Percentiles rank a stretch among this genome's conserved stretches.
These are phyloP conservation scores for Penicillium sp. DNA, from an alignment of 2,329 filamentous ascomycete genomes.

Conservation along the genomic window DNA sequence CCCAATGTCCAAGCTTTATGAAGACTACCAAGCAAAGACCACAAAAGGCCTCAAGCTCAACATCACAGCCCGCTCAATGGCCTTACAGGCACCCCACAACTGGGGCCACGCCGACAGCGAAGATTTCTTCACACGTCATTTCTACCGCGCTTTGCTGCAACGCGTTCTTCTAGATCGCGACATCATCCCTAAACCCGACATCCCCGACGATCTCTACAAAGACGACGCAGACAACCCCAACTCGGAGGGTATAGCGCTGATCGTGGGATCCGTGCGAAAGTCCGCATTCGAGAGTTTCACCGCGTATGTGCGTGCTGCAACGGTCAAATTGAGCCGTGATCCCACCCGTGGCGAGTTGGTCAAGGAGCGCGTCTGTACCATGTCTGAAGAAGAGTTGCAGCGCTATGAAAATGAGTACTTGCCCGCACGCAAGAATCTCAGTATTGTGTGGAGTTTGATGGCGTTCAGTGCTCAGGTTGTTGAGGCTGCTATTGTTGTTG, in stretches of 20 bases:
- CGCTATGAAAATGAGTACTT: slow-evolving; percentile 65
- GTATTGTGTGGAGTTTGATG: slow-evolving; percentile 91
- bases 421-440: slow-evolving; percentile 73
- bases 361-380: slow-evolving; percentile 59
- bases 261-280: slow-evolving; percentile 82
- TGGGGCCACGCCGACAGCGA: slow-evolving; percentile 82
- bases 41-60: slow-evolving; percentile 74
- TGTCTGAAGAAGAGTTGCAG: slow-evolving; percentile 74
- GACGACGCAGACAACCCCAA: slow-evolving; percentile 15
- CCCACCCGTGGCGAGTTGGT: slow-evolving; percentile 61
- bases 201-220: slow-evolving; percentile 28
- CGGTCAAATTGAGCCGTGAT: slow-evolving; percentile 68
- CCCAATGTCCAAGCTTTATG: slow-evolving; percentile 77
- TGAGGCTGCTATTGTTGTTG: slow-evolving; percentile 84
- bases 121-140: slow-evolving; percentile 86
- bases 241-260: slow-evolving; percentile 63
- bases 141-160: slow-evolving; percentile 86
- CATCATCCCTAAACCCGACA: slow-evolving; percentile 61
- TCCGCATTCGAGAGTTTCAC: slow-evolving; percentile 71
- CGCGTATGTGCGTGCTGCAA: slow-evolving; percentile 75
- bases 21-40: slow-evolving; percentile 51
- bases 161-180: slow-evolving; percentile 85
- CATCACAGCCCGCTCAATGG: slow-evolving; percentile 97
- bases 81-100: slow-evolving; percentile 89
- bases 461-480: slow-evolving; percentile 87